phyloP scores from a whole-genome alignment of 805 yeast genomes.

The Yamadazyma tumulicola region DNA sequence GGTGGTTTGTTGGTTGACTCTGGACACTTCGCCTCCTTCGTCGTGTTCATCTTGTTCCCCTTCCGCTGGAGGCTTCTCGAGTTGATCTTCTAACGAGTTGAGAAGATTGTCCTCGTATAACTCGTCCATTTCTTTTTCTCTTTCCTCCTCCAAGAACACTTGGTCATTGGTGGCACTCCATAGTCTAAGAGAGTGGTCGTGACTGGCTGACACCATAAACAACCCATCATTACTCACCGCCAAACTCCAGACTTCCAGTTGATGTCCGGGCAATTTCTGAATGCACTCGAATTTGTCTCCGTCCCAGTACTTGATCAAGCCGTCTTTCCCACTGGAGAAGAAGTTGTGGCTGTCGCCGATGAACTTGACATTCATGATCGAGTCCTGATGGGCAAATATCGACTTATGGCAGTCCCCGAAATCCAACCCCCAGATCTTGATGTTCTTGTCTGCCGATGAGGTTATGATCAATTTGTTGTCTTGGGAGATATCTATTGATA shows the following conservation, averaged over 20 bases:
- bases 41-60: slow-evolving; percentile 36
- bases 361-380: slow-evolving; percentile 84
- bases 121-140: slow-evolving; percentile 94
- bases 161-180: slow-evolving; percentile 95
- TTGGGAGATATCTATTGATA: slow-evolving; percentile 83
- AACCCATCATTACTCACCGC: slow-evolving; percentile 72
- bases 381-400: slow-evolving; percentile 94
- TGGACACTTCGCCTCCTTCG: slow-evolving; percentile 51
- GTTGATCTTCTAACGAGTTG: slow-evolving; percentile 60
- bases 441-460: slow-evolving; percentile 95
- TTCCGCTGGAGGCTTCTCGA: slow-evolving; percentile 30
- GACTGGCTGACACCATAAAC: slow-evolving; percentile 77
- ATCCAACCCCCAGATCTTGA: slow-evolving; percentile 97
- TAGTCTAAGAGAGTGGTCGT: slow-evolving; percentile 88
- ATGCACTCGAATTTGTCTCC: slow-evolving; percentile 95
- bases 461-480: slow-evolving; percentile 88
- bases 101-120: slow-evolving; percentile 78
- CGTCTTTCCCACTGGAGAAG: slow-evolving; percentile 88
- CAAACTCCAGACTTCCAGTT: slow-evolving; percentile 90
- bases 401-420: slow-evolving; percentile 99
- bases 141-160: slow-evolving; percentile 94
- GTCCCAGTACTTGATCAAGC: slow-evolving; percentile 92
- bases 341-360: slow-evolving; percentile 85
- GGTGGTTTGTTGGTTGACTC: slow-evolving; percentile 76
- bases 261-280: slow-evolving; percentile 80